Evolutionary conservation across 2,329 filamentous ascomycete species (phyloP).

Genomic region (Cladophialophora psammophila): DNA sequence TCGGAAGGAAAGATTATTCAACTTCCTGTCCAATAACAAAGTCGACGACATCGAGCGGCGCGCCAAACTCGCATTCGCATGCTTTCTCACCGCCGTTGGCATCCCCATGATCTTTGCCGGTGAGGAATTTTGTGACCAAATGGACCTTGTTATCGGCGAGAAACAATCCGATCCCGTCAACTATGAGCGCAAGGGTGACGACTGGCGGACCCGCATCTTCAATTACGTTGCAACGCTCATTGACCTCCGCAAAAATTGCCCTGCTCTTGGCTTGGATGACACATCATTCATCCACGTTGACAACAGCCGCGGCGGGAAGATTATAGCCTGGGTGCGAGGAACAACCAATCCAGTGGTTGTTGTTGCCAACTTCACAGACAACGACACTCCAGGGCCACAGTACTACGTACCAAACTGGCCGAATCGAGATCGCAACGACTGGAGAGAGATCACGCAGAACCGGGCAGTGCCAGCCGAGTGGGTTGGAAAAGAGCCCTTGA

Average conservation of each 20-base stretch:
- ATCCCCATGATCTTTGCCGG: constrained; percentile 15
- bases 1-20: constrained; percentile 11
- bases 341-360: constrained; percentile 5
- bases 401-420: constrained; percentile 10
- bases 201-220: constrained; percentile 1
- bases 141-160: not conserved
- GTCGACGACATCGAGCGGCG: constrained; percentile 6
- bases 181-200: constrained; percentile 7
- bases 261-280: not conserved
- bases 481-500: constrained; percentile 6
- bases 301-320: constrained; percentile 2
- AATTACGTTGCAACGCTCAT: constrained; percentile 7
- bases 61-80: constrained; percentile 3
- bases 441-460: constrained; percentile 5
- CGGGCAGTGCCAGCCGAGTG: constrained; percentile 3
- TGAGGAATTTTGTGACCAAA: constrained; percentile 11
- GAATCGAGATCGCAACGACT: not conserved
- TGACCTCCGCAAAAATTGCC: constrained; percentile 3
- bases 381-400: constrained; percentile 32
- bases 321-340: constrained; percentile 7
- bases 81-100: constrained; percentile 9
- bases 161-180: constrained; percentile 12
- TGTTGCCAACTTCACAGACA: constrained; percentile 21
- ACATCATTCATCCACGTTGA: constrained; percentile 12
- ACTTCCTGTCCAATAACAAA: constrained; percentile 9